Evolutionary conservation across 495 filamentous ascomycete species (phyloP).

Genomic region (Penicillium egyptiacum): DNA sequence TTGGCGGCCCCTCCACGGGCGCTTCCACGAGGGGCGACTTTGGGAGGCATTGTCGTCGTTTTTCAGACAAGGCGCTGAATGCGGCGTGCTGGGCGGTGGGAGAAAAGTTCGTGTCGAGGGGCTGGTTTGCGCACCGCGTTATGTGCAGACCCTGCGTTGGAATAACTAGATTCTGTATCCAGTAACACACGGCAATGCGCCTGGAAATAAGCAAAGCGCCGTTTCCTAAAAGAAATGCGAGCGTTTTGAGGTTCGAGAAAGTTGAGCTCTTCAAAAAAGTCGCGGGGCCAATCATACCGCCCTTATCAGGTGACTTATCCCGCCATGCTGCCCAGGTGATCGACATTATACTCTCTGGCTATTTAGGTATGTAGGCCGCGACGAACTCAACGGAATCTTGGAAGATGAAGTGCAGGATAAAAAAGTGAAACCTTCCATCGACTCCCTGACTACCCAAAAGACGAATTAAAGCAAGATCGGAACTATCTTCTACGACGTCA

Average conservation of each 20-base stretch:
- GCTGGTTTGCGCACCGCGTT: slow-evolving; percentile 7
- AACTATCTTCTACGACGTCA: slow-evolving; percentile 18
- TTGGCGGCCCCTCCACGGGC: slow-evolving; percentile 21
- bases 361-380: no score
- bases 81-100: slow-evolving; percentile 16
- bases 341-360: background rate
- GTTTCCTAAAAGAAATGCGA: slow-evolving; percentile 4
- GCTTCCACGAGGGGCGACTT: slow-evolving; percentile 39
- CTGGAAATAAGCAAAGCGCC: background rate
- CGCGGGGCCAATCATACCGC: slow-evolving; percentile 28
- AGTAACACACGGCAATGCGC: background rate
- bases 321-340: slow-evolving; percentile 1
- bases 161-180: no score
- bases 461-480: slow-evolving; percentile 20
- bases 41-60: slow-evolving; percentile 44
- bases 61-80: slow-evolving; percentile 21
- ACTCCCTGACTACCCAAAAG: slow-evolving; percentile 22
- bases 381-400: background rate
- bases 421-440: slow-evolving; percentile 16
- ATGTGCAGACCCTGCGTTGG: background rate
- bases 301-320: slow-evolving; percentile 14
- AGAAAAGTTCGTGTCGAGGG: slow-evolving; percentile 12
- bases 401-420: background rate
- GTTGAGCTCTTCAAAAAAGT: slow-evolving; percentile 32
- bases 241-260: slow-evolving; percentile 16